A percentile compares a stretch with the other conserved stretches of the same genome.
These are phyloP conservation scores for Capsella bursapastoris DNA, from an alignment of 345 rosid genomes.

Conservation along the genomic window DNA sequence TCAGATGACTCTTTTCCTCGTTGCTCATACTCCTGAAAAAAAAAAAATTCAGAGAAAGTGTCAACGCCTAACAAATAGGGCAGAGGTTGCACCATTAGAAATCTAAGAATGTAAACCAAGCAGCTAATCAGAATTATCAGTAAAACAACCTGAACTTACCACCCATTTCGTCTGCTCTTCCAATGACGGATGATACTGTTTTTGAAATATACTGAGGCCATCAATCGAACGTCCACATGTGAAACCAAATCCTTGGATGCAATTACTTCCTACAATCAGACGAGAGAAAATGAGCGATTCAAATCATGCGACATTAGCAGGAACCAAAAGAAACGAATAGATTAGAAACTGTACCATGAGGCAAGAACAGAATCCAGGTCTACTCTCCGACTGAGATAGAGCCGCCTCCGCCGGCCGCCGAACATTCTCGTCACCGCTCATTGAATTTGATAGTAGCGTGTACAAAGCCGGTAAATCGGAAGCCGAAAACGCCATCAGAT, in stretches of 20 bases:
- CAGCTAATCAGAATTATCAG: constrained; percentile 1
- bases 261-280: constrained; percentile 84
- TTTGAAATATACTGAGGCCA: constrained; percentile 94
- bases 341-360: constrained; percentile 69
- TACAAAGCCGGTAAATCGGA: constrained; percentile 86
- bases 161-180: constrained; percentile 81
- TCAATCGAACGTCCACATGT: constrained; percentile 85
- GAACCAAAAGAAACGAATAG: constrained; percentile 46
- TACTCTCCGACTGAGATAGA: constrained; percentile 80
- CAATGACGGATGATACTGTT: constrained; percentile 88
- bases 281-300: constrained; percentile 29
- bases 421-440: constrained; percentile 82
- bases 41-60: constrained; percentile 14
- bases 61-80: constrained; percentile 7
- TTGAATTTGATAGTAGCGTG: constrained; percentile 77
- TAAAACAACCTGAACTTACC: constrained; percentile 48
- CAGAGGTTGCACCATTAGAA: constrained; percentile 1
- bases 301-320: constrained; percentile 24
- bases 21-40: constrained; percentile 77
- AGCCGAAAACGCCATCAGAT: constrained; percentile 85
- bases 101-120: constrained; percentile 14
- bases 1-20: constrained; percentile 81
- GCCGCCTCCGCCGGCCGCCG: constrained; percentile 93
- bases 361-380: constrained; percentile 96
- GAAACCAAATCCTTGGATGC: constrained; percentile 81